Evolutionary conservation across 768 basidiomycete genomes (phyloP).

Genomic region (Kwoniella newhampshirensis): DNA sequence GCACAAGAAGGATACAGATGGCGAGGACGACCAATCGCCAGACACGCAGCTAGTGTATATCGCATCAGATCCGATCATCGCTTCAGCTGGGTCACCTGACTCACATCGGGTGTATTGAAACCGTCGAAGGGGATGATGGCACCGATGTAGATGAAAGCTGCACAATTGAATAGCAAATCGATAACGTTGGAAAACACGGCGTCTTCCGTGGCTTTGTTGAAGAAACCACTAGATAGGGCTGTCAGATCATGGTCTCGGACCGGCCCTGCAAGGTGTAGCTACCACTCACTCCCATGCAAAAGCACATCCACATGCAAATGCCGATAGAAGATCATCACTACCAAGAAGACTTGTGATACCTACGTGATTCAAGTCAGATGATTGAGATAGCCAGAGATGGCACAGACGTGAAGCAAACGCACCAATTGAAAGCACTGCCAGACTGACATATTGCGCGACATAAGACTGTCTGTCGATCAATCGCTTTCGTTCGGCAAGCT

Average conservation of each 20-base stretch:
- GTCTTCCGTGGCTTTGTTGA: constrained; percentile 80
- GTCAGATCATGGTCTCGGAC: neutral
- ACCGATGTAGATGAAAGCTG: constrained; percentile 89
- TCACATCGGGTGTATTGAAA: constrained; percentile 63
- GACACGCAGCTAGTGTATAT: constrained; percentile 59
- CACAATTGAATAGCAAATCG: constrained; percentile 88
- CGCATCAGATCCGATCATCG: neutral
- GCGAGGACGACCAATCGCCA: constrained; percentile 84
- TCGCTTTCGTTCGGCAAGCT: constrained; percentile 79
- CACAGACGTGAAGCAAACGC: constrained; percentile 11
- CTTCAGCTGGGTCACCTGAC: constrained; percentile 10
- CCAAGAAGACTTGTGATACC: constrained; percentile 82
- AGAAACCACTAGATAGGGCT: constrained; percentile 45
- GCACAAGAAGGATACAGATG: constrained; percentile 74
- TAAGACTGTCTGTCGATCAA: constrained; percentile 93
- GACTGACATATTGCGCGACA: constrained; percentile 68
- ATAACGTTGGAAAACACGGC: constrained; percentile 94
- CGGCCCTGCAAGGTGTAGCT: neutral
- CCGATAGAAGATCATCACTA: constrained; percentile 88
- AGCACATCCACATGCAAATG: constrained; percentile 90
- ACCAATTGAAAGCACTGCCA: constrained; percentile 53
- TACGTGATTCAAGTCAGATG: constrained; percentile 57
- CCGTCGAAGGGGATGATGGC: constrained; percentile 93
- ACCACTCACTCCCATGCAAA: constrained; percentile 92
- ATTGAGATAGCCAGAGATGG: neutral